These are phyloP conservation scores for Salix koriyanagi DNA, from an alignment of 345 rosid species.

Conservation along the genomic window DNA sequence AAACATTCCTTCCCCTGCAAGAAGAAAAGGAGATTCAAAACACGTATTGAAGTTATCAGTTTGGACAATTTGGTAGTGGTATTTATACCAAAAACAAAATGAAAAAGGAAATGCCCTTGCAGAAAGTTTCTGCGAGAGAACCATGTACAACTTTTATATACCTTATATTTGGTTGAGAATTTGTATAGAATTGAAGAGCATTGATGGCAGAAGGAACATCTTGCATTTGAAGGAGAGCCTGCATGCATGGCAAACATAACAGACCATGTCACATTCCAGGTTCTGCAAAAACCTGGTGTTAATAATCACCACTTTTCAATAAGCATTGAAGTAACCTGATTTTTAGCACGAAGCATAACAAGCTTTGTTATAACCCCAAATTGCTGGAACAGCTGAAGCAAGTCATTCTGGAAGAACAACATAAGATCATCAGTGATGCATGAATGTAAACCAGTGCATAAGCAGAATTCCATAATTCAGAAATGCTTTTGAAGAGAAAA, in stretches of 20 bases:
- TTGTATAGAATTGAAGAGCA: conserved; percentile 78
- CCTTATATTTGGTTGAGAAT: conserved; percentile 88
- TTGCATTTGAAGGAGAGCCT: conserved; percentile 99
- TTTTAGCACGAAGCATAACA: conserved; percentile 97
- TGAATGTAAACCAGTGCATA: background rate
- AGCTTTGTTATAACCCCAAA: conserved; percentile 97
- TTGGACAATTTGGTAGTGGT: background rate
- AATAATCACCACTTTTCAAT: background rate
- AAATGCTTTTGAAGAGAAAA: background rate
- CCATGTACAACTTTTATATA: conserved; percentile 14
- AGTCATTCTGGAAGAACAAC: conserved; percentile 62
- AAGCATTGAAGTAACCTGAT: conserved; percentile 56
- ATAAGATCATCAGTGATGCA: conserved; percentile 9
- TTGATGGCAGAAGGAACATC: conserved; percentile 78
- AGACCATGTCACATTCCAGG: background rate
- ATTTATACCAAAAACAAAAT: background rate
- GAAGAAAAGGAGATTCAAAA: background rate
- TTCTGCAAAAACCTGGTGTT: background rate
- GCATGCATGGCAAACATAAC: conserved; percentile 15
- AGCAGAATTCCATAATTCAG: background rate
- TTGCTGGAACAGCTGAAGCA: conserved; percentile 95
- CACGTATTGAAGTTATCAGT: background rate
- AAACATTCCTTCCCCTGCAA: conserved; percentile 91
- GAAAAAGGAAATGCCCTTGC: background rate
- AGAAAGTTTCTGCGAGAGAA: background rate